Conservation (phyloP, 768 basidiomycete genomes). For the Mycena leptocephala region DNA sequence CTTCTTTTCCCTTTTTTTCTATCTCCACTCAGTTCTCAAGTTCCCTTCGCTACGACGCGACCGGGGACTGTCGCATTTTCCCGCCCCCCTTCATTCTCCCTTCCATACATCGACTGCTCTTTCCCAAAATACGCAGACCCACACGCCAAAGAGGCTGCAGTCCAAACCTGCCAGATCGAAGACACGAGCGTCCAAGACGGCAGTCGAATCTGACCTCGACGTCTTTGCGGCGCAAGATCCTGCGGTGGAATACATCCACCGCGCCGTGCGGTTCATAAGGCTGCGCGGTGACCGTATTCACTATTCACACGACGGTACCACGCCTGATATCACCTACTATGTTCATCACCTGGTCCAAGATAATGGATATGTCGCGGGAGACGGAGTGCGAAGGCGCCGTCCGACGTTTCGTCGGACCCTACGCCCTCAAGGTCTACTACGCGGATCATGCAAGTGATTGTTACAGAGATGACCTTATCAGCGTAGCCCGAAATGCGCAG, state of each 20-base stretch:
- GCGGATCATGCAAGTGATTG: constrained; percentile 17
- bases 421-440: constrained; percentile 23
- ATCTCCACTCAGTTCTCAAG: background rate
- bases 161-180: background rate
- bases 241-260: constrained; percentile 17
- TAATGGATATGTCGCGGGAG: constrained; percentile 19
- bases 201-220: background rate
- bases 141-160: too few relatives aligned
- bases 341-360: constrained; percentile 23
- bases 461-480: constrained; percentile 3
- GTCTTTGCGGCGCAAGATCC: constrained; percentile 5
- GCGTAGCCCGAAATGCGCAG: background rate
- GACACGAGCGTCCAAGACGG: background rate
- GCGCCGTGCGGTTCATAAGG: constrained; percentile 12
- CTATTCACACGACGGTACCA: background rate
- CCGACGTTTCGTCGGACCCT: constrained; percentile 20
- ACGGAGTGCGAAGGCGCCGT: constrained; percentile 1
- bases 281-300: constrained; percentile 18
- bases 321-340: constrained; percentile 1
- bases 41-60: background rate
- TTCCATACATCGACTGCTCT: too few relatives aligned
- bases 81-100: too few relatives aligned
- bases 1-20: background rate
- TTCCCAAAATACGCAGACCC: too few relatives aligned
- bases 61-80: background rate